phyloP scores from a whole-genome alignment of 257 asterid species.

The Solanum pennellii region DNA sequence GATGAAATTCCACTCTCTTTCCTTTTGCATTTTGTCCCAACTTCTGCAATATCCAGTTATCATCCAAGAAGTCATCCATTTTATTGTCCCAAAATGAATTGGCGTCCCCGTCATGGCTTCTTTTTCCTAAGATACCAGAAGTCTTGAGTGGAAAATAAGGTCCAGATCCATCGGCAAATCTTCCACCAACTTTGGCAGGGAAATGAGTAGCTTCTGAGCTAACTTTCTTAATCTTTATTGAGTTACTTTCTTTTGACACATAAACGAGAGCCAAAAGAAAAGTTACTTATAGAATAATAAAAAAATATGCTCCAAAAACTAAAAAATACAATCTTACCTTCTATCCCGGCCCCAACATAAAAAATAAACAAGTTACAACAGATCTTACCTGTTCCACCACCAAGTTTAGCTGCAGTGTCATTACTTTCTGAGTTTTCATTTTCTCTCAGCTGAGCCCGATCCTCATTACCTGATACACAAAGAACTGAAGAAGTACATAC shows the following conservation, averaged over 20 bases:
- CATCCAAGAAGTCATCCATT: constrained; percentile 73
- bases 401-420: constrained; percentile 15
- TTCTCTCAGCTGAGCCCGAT: constrained; percentile 5
- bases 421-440: constrained; percentile 10
- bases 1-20: constrained; percentile 93
- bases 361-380: neutral
- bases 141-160: constrained; percentile 31
- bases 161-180: constrained; percentile 25
- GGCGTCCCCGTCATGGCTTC: constrained; percentile 23
- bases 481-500: neutral
- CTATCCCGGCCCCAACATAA: neutral
- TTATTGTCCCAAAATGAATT: neutral
- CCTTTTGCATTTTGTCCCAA: constrained; percentile 94
- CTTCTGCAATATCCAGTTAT: constrained; percentile 92
- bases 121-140: constrained; percentile 31
- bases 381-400: constrained; percentile 12
- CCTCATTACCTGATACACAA: constrained; percentile 25
- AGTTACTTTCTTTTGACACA: constrained; percentile 14
- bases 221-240: constrained; percentile 25
- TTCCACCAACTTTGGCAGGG: constrained; percentile 22
- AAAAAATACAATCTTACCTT: neutral
- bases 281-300: neutral
- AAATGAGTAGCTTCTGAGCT: constrained; percentile 9
- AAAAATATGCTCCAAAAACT: neutral
- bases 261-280: neutral